Conservation (phyloP, 2,329 filamentous ascomycete species). For the Aspergillus fumigatus region DNA sequence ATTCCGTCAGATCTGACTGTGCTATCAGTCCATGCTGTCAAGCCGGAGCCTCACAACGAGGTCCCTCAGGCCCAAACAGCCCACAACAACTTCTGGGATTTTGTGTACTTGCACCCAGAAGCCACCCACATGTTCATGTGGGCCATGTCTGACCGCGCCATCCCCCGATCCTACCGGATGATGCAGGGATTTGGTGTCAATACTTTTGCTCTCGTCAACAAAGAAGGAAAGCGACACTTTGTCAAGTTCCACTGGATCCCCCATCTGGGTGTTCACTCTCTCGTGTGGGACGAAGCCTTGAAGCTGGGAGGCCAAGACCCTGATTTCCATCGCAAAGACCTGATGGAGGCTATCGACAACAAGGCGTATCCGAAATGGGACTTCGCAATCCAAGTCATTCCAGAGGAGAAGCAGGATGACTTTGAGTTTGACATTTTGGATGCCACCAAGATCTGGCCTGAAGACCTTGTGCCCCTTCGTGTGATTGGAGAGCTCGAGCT, state of each 20-base stretch:
- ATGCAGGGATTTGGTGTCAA: constrained; percentile 37
- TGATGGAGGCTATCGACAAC: constrained; percentile 68
- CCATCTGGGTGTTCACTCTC: constrained; percentile 30
- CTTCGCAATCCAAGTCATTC: constrained; percentile 74
- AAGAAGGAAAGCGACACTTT: constrained; percentile 29
- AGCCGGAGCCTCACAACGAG: constrained; percentile 38
- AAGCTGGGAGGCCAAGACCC: constrained; percentile 72
- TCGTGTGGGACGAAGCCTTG: constrained; percentile 62
- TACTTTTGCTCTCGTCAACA: constrained; percentile 31
- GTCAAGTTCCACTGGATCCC: constrained; percentile 35
- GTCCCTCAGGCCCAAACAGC: constrained; percentile 48
- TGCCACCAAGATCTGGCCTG: constrained; percentile 81
- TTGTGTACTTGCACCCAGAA: constrained; percentile 30
- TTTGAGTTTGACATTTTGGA: constrained; percentile 86
- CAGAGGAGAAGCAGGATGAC: constrained; percentile 65
- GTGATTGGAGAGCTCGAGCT: constrained; percentile 77
- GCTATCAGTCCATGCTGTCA: constrained; percentile 33
- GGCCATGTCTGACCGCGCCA: constrained; percentile 35
- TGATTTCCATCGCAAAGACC: constrained; percentile 76
- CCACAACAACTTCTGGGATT: constrained; percentile 51
- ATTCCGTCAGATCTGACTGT: neutral
- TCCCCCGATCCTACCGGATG: constrained; percentile 33
- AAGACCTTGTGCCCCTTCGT: constrained; percentile 68
- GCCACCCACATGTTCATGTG: constrained; percentile 29
- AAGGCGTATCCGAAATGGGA: constrained; percentile 72